Conservation (phyloP, 1,139 yeast species). For the Yamadazyma buinensis region DNA sequence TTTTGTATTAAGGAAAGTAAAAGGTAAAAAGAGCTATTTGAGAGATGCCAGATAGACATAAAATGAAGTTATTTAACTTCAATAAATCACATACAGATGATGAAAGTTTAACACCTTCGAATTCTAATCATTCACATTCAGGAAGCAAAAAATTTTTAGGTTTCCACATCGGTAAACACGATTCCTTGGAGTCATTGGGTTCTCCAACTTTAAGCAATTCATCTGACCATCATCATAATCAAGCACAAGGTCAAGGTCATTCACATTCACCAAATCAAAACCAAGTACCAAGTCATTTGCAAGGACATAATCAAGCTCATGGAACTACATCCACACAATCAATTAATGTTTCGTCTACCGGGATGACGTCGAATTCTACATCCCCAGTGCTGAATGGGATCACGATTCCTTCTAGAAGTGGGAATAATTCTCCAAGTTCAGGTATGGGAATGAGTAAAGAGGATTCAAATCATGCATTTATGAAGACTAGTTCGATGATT, state of each 20-base stretch:
- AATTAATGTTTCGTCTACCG: background rate
- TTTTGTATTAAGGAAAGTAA: too few relatives aligned
- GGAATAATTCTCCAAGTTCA: conserved; percentile 6
- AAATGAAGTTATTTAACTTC: conserved; percentile 39
- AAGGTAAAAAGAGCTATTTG: too few relatives aligned
- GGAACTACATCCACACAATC: conserved; percentile 9
- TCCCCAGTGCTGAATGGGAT: conserved; percentile 1
- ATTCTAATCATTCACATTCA: conserved; percentile 29
- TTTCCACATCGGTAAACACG: conserved; percentile 37
- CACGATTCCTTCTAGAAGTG: conserved; percentile 1
- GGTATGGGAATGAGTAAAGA: conserved; percentile 18
- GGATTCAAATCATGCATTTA: conserved; percentile 28
- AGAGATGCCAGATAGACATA: conserved; percentile 44
- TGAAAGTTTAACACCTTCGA: conserved; percentile 30
- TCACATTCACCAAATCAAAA: conserved; percentile 1
- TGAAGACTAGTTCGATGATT: conserved; percentile 37
- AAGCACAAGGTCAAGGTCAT: background rate
- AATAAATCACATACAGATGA: conserved; percentile 23
- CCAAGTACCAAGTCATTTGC: conserved; percentile 13
- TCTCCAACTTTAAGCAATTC: conserved; percentile 33
- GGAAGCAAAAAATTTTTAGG: conserved; percentile 31
- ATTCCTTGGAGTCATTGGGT: conserved; percentile 31
- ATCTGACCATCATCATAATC: conserved; percentile 9
- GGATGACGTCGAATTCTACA: too few relatives aligned
- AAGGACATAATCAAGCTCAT: background rate